These are phyloP conservation scores for Colletotrichum sp. DNA, from an alignment of 2,329 filamentous ascomycete genomes.

Conservation along the genomic window DNA sequence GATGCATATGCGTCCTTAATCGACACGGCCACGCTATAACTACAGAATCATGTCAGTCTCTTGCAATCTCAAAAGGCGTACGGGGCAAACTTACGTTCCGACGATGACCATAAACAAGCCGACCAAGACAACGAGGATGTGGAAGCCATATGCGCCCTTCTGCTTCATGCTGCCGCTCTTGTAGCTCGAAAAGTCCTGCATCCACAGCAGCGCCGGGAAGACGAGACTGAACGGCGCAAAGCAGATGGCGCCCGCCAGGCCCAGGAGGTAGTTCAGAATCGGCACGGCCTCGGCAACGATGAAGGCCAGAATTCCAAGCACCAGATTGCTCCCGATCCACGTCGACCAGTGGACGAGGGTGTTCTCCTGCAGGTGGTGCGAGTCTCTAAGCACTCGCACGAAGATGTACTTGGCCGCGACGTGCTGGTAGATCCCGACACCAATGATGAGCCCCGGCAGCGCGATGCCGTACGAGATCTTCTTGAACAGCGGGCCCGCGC, in stretches of 20 bases:
- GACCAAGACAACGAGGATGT: not conserved
- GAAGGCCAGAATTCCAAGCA: conserved; percentile 48
- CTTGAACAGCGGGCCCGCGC: conserved; percentile 45
- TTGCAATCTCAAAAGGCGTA: fast-evolving
- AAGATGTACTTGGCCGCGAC: conserved; percentile 57
- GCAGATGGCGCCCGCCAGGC: conserved; percentile 41
- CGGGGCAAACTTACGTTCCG: not conserved
- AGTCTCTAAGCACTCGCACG: conserved; percentile 49
- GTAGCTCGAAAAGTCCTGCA: conserved; percentile 24
- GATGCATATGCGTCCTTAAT: not conserved
- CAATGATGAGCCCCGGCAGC: conserved; percentile 54
- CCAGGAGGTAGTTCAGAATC: conserved; percentile 57
- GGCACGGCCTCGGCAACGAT: conserved; percentile 51
- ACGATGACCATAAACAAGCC: not conserved
- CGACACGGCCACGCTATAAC: not conserved
- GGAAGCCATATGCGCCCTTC: not conserved
- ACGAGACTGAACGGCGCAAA: conserved; percentile 33
- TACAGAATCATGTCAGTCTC: not conserved
- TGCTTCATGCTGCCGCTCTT: not conserved
- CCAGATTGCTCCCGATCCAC: conserved; percentile 49
- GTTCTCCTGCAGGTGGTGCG: conserved; percentile 50
- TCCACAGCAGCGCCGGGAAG: conserved; percentile 30
- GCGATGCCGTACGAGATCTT: conserved; percentile 56
- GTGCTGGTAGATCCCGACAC: conserved; percentile 53
- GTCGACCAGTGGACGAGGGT: conserved; percentile 48